These are phyloP conservation scores for Blastocladiella britannica DNA, from an alignment of 192 early-diverging fungal genomes.

Conservation along the genomic window DNA sequence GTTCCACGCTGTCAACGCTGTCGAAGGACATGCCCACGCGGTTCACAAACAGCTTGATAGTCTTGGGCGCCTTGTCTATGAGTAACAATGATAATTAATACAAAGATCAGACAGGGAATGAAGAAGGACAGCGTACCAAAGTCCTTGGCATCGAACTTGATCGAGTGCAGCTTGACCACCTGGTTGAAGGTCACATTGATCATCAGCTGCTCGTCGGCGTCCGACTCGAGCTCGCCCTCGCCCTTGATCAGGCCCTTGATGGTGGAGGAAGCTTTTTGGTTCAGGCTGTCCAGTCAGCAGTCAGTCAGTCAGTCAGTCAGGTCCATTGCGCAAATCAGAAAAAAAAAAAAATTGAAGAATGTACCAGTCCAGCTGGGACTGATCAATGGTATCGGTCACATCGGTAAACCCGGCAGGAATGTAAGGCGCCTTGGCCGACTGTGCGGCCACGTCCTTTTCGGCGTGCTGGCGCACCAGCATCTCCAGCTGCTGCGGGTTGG, in stretches of 20 bases:
- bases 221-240: constrained; percentile 58
- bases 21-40: constrained; percentile 65
- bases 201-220: constrained; percentile 90
- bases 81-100: too few relatives aligned
- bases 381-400: constrained; percentile 36
- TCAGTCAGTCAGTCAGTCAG: too few relatives aligned
- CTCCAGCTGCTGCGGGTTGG: constrained; percentile 47
- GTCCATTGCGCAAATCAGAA: too few relatives aligned
- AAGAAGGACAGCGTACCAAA: constrained; percentile 5
- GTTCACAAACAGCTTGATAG: constrained; percentile 72
- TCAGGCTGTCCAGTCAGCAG: too few relatives aligned
- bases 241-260: constrained; percentile 55
- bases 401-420: constrained; percentile 23
- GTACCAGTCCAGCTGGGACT: constrained; percentile 54
- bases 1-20: constrained; percentile 50
- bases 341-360: too few relatives aligned
- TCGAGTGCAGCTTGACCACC: constrained; percentile 33
- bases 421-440: constrained; percentile 8
- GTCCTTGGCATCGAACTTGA: constrained; percentile 28
- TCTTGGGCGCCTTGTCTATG: constrained; percentile 59
- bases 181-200: constrained; percentile 75
- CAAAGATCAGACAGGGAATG: background rate
- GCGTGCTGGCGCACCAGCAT: constrained; percentile 41
- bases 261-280: constrained; percentile 56
- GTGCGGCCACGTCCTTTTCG: constrained; percentile 13